Conservation (phyloP, 2,329 filamentous ascomycete species). For the Setomelanomma holmii region DNA sequence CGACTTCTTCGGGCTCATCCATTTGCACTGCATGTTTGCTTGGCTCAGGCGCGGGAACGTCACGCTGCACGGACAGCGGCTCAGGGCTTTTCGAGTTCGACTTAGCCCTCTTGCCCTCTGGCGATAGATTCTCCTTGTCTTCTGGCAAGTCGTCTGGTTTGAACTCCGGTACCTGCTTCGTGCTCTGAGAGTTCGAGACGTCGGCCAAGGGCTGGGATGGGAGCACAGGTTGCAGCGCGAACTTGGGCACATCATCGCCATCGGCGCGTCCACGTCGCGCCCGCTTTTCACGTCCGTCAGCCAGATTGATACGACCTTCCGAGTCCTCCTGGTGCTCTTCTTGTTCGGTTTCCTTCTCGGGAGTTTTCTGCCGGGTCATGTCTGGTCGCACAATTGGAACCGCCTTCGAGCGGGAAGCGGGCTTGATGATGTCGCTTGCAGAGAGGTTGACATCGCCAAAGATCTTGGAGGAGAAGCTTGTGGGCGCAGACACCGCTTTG, state of each 20-base stretch:
- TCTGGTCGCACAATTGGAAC: conserved; percentile 78
- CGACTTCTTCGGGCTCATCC: conserved; percentile 25
- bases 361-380: conserved; percentile 48
- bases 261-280: conserved; percentile 69
- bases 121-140: conserved; percentile 49
- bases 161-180: conserved; percentile 26
- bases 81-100: conserved; percentile 41
- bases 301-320: conserved; percentile 68
- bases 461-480: conserved; percentile 42
- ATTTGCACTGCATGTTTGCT: conserved; percentile 16
- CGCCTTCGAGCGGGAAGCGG: conserved; percentile 78
- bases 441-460: conserved; percentile 59
- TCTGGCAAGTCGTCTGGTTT: conserved; percentile 34
- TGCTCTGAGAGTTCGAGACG: conserved; percentile 32
- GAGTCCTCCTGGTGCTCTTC: conserved; percentile 59
- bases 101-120: conserved; percentile 25
- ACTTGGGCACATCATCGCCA: conserved; percentile 76
- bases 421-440: conserved; percentile 68
- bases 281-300: conserved; percentile 76
- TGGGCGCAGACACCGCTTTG: conserved; percentile 29
- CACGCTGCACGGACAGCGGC: conserved; percentile 22
- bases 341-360: conserved; percentile 50
- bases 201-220: conserved; percentile 47
- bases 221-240: conserved; percentile 61
- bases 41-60: conserved; percentile 10